Conservation (phyloP, 306 rosid species). For the Gastrolobium villosum region DNA sequence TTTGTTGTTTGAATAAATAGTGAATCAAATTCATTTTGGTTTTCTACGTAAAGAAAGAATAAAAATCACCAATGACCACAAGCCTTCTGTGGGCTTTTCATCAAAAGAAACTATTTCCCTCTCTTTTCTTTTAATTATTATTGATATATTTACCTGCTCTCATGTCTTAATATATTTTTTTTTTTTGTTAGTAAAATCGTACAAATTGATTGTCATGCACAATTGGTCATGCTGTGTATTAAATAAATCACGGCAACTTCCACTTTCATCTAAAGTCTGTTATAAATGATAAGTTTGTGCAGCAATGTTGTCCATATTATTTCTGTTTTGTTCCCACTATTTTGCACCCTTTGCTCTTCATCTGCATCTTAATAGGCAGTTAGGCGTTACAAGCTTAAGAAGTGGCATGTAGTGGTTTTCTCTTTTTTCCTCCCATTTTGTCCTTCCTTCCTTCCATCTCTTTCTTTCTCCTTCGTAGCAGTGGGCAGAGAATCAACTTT, state of each 20-base stretch:
- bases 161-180: not conserved
- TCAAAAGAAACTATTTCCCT: constrained; percentile 1
- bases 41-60: constrained; percentile 6
- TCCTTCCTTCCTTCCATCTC: too few relatives aligned
- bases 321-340: not conserved
- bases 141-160: not conserved
- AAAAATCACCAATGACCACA: constrained; percentile 5
- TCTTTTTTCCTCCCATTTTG: too few relatives aligned
- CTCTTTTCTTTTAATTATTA: not conserved
- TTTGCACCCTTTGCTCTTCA: not conserved
- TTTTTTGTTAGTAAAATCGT: constrained; percentile 12
- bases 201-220: not conserved
- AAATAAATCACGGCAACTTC: too few relatives aligned
- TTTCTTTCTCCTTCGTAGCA: too few relatives aligned
- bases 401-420: too few relatives aligned
- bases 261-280: not conserved
- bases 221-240: not conserved
- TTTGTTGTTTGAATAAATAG: not conserved
- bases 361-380: not conserved
- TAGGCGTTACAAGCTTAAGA: too few relatives aligned
- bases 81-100: not conserved
- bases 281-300: not conserved
- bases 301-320: too few relatives aligned
- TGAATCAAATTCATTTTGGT: not conserved
- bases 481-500: too few relatives aligned